A percentile compares a stretch with the other conserved stretches of the same genome.
Evolutionary conservation across 192 early-diverging fungal genomes (phyloP).

Genomic region (Linnemannia zychae): DNA sequence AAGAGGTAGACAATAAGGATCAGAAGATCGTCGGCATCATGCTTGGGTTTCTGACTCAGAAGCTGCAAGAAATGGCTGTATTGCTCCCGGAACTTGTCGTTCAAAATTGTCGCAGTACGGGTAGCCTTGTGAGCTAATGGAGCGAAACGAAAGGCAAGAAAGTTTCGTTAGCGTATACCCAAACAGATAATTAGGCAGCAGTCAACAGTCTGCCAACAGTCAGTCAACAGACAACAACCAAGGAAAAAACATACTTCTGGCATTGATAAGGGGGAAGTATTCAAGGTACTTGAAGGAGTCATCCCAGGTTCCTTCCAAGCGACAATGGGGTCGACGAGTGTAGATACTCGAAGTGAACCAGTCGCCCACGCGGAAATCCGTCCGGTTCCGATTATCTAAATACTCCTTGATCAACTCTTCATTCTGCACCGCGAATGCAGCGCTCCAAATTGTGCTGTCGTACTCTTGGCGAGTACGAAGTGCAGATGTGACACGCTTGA

Average conservation of each 20-base stretch:
- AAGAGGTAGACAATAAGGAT: constrained; percentile 59
- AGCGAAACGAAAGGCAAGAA: neutral
- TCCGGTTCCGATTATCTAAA: constrained; percentile 21
- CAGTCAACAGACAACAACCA: no score
- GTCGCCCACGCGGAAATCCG: neutral
- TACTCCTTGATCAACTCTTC: constrained; percentile 48
- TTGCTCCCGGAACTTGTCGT: constrained; percentile 53
- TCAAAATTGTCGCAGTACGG: constrained; percentile 46
- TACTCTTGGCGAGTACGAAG: constrained; percentile 47
- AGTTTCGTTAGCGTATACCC: neutral
- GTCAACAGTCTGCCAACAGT: no score
- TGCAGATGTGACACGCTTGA: constrained; percentile 39
- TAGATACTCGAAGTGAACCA: constrained; percentile 51
- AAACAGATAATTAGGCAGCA: neutral
- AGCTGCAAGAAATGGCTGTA: constrained; percentile 55
- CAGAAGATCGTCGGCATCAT: constrained; percentile 44
- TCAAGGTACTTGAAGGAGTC: constrained; percentile 28
- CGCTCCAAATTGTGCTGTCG: constrained; percentile 40
- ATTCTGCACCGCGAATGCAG: constrained; percentile 20
- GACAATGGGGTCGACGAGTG: constrained; percentile 7
- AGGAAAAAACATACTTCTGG: constrained; percentile 52
- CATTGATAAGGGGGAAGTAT: constrained; percentile 63
- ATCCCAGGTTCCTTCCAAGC: constrained; percentile 10
- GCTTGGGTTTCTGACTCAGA: constrained; percentile 43
- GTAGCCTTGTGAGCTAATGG: constrained; percentile 48